Evolutionary conservation across 129 eudicot species (phyloP), one percentile per base, ranked within the genome.

Genomic region (Lactuca sativa): DNA sequence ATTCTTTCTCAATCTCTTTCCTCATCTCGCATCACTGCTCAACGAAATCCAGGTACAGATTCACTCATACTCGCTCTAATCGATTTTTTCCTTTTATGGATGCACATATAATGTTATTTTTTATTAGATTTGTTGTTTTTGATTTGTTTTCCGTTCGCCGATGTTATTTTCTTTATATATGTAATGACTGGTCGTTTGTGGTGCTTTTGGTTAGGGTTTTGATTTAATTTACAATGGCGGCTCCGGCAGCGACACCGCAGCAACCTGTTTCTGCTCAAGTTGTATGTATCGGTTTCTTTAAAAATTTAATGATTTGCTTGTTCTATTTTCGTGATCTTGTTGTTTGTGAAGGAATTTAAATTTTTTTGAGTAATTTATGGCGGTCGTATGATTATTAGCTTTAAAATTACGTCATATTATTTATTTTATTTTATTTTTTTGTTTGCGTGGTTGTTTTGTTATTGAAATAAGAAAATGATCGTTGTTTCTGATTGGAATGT

Each of bases 191-290:
- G 14, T 51, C 40, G 53, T 25, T 69, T 11, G 6, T 59, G 40
- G 10, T 66, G 60, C 58, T 33, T 67, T 71, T 43, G 12, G 57
- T 7, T 67, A 61, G 73, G 86, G 57, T 56, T 74, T 75, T 76
- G 44, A 31, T 74, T 64, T 44, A 37, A 71, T 74, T 37, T 13
- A 77, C 70, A 56, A 79, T 78, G 89, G 82, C 91, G 80, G 85
- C 71, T 54, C 74, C 82, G 36, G 82, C 71, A 69, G 81, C 75
- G 69, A 74, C 80, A 70, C 76, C 77, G 59, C 87, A 34, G 69
- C 88, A 75, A 55, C 88, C 86, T 38, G 86, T 84, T 15, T 67
- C 88, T 66, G 85, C 96, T 70, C 88, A 86, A 82, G 86, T 84
- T 67, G 96, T 90, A 78, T 40, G 90, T 84, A 54, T 72, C 52